A percentile compares a stretch with the other conserved stretches of the same genome.
Conservation (phyloP, 306 rosid genomes). For the Trichosanthes cucumerina region DNA sequence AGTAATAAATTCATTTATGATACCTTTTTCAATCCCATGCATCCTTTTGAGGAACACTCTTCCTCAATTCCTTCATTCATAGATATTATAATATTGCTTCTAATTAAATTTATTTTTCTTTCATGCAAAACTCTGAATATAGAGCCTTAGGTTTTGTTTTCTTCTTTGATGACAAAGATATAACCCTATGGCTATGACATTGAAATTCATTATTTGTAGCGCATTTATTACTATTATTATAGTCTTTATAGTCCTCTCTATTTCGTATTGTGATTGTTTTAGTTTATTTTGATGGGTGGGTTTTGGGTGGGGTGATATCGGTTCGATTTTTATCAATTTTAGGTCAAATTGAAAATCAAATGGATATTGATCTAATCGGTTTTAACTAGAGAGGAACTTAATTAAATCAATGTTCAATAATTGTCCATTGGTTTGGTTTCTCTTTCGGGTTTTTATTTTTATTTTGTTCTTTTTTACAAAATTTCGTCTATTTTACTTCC, state of each 20-base stretch:
- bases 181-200: neutral
- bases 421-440: too few species aligned
- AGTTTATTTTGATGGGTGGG: neutral
- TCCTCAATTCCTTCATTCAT: constrained; percentile 3
- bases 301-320: too few species aligned
- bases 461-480: too few species aligned
- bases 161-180: neutral
- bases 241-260: neutral
- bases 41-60: constrained; percentile 1
- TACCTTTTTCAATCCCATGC: neutral
- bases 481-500: too few species aligned
- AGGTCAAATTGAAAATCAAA: too few species aligned
- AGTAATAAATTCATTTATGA: neutral
- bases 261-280: neutral
- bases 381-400: too few species aligned
- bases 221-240: neutral
- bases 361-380: too few species aligned
- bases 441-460: too few species aligned
- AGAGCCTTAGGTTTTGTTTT: neutral
- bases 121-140: neutral
- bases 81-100: neutral
- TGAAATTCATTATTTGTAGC: neutral
- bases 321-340: too few species aligned
- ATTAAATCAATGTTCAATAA: too few species aligned
- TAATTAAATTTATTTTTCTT: neutral